Evolutionary conservation across 2,329 filamentous ascomycete genomes (phyloP), one percentile per base, ranked within the genome.

Genomic region (Dactylellina leptospora): DNA sequence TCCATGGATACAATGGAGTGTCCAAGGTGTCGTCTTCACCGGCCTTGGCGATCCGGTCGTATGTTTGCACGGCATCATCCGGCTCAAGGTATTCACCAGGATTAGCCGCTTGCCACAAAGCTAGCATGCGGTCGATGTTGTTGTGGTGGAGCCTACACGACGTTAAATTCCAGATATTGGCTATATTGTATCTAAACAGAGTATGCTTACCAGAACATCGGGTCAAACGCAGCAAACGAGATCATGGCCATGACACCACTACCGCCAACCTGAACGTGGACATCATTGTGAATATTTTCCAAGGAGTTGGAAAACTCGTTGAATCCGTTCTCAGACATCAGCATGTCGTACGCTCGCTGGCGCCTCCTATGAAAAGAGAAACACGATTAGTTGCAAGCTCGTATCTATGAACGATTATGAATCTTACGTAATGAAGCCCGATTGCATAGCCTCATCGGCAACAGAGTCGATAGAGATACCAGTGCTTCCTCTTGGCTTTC

Each of bases 21-120:
- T 75, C 50, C 30, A 75, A 42, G 18, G 18, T 33, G 16, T 71
- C 66, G 6, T 71, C 27, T 1, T 62, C 56, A 10, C 16, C 58
- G 16, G 48, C 36, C 9, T 16, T 28, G 9, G 60, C 8, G 3
- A n/a, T 22, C 4, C 75, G 74, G 9, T 53, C 62, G 36, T 72
- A 76, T n/a, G 74, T 74, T 13, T 50, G 36, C 30, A 55, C 61
- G 3, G 72, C 74, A 10, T 33, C 8, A 23, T 74, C 63, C 28
- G 74, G 50, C 2, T 36, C 4, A 4, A 76, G 54, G 20, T 48
- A 54, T 18, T 60, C 44, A 2, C 54, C 58, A 13, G 76, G 76
- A 54, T 76, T 71, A 16, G 74, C 51, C 6, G 76, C 75, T 55
- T 78, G 77, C 75, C 76, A 78, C 22, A 78, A 75, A 3, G 77